Conservation (phyloP, 805 yeast genomes). For the Kluyveromyces dobzhanskii region DNA sequence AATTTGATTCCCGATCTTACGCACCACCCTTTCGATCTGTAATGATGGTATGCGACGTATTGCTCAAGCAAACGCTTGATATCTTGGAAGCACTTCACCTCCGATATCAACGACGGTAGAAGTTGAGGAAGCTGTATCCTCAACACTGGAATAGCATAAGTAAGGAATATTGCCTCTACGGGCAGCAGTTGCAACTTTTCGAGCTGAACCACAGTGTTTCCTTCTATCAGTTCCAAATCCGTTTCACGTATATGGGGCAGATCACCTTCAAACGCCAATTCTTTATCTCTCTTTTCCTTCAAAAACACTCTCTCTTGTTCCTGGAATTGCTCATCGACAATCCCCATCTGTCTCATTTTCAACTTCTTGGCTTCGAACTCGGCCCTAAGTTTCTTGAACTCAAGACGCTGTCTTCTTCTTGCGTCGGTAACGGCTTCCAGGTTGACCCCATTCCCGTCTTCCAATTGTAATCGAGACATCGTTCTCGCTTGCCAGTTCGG, state of each 20-base stretch:
- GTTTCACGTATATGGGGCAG: conserved; percentile 25
- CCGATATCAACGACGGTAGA: conserved; percentile 15
- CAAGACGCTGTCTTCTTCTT: conserved; percentile 62
- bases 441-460: conserved; percentile 25
- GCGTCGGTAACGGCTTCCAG: conserved; percentile 71
- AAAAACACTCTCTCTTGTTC: conserved; percentile 27
- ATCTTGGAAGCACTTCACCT: conserved; percentile 11
- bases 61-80: conserved; percentile 38
- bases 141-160: conserved; percentile 46
- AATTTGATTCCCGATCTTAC: conserved; percentile 86
- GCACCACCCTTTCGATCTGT: conserved; percentile 89
- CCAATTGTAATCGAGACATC: conserved; percentile 39
- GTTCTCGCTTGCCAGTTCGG: conserved; percentile 84
- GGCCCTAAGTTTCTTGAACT: conserved; percentile 63
- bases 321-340: conserved; percentile 26
- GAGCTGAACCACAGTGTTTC: conserved; percentile 21
- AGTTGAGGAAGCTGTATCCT: conserved; percentile 23
- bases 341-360: conserved; percentile 32
- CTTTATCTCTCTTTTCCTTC: conserved; percentile 26
- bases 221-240: conserved; percentile 28
- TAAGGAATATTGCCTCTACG: conserved; percentile 64
- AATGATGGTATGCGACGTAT: conserved; percentile 78
- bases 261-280: conserved; percentile 10
- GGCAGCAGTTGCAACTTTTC: conserved; percentile 59
- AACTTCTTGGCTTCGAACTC: conserved; percentile 44